Evolutionary conservation across 345 rosid genomes (phyloP).

Genomic region (Eutrema japonicum): DNA sequence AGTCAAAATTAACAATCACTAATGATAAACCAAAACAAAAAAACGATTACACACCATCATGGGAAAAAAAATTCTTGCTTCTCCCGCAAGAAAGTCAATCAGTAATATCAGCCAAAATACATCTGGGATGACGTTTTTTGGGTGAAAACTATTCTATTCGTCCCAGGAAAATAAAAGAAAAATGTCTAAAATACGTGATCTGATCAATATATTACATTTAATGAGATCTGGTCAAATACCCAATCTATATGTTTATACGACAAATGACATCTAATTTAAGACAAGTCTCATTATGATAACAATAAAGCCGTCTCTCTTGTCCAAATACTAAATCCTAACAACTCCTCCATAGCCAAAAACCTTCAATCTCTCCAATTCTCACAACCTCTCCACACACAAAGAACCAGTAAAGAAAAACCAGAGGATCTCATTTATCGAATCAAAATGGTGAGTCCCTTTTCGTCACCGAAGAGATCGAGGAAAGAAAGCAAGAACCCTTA

Average conservation of each 20-base stretch:
- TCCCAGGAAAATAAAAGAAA: background rate
- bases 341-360: conserved; percentile 25
- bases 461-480: conserved; percentile 42
- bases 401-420: background rate
- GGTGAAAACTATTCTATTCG: background rate
- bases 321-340: conserved; percentile 13
- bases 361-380: conserved; percentile 11
- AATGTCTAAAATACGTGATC: conserved; percentile 27
- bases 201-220: conserved; percentile 22
- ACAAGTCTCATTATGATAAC: conserved; percentile 30
- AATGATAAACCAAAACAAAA: background rate
- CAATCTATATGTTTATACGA: conserved; percentile 29
- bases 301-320: conserved; percentile 32
- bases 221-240: conserved; percentile 40
- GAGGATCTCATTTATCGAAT: background rate
- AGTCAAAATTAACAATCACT: conserved; percentile 29
- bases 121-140: conserved; percentile 34
- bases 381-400: background rate
- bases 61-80: background rate
- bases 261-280: conserved; percentile 5
- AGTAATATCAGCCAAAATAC: conserved; percentile 14
- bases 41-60: background rate
- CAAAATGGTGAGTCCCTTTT: conserved; percentile 39
- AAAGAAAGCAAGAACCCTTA: conserved; percentile 66
- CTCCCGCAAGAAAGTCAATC: conserved; percentile 38